Percentiles rank a stretch among this genome's conserved stretches.
phyloP scores from a whole-genome alignment of 495 filamentous ascomycete species.

The Lichenothelia convexa region DNA sequence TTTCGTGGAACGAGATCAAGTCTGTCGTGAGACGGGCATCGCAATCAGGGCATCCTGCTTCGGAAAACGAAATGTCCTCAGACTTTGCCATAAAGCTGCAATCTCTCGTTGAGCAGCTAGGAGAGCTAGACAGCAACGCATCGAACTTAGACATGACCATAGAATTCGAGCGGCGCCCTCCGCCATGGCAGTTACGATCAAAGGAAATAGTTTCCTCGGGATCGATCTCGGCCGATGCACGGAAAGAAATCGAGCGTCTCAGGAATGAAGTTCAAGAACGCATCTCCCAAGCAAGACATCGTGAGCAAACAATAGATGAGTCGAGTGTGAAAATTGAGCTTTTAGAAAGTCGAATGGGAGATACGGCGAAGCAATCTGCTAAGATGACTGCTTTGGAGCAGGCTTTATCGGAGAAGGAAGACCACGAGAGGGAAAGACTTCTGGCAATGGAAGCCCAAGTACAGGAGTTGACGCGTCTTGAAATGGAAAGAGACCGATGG shows the following conservation, averaged over 20 bases:
- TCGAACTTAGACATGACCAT: conserved; percentile 59
- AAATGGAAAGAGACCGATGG: conserved; percentile 55
- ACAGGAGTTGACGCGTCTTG: conserved; percentile 35
- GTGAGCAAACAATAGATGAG: conserved; percentile 50
- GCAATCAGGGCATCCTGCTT: conserved; percentile 23
- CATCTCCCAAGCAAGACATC: conserved; percentile 40
- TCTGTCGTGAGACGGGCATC: conserved; percentile 40
- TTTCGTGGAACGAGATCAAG: conserved; percentile 46
- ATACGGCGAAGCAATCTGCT: conserved; percentile 51
- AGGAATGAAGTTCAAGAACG: conserved; percentile 53
- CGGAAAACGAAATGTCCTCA: conserved; percentile 42
- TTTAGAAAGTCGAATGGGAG: conserved; percentile 62
- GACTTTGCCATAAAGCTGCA: conserved; percentile 49
- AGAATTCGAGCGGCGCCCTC: conserved; percentile 61
- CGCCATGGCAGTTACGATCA: conserved; percentile 73
- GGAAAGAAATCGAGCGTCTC: conserved; percentile 32
- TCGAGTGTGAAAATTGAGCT: conserved; percentile 80
- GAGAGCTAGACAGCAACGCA: conserved; percentile 55
- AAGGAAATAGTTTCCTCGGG: conserved; percentile 62
- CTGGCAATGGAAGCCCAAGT: conserved; percentile 21
- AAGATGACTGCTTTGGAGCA: conserved; percentile 46
- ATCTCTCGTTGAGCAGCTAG: conserved; percentile 40
- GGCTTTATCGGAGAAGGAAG: conserved; percentile 37
- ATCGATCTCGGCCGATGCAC: conserved; percentile 56
- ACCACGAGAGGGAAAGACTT: conserved; percentile 23